phyloP scores from a whole-genome alignment of 352 stramenopile genomes.

The Phytophthora fragariaefolia region DNA sequence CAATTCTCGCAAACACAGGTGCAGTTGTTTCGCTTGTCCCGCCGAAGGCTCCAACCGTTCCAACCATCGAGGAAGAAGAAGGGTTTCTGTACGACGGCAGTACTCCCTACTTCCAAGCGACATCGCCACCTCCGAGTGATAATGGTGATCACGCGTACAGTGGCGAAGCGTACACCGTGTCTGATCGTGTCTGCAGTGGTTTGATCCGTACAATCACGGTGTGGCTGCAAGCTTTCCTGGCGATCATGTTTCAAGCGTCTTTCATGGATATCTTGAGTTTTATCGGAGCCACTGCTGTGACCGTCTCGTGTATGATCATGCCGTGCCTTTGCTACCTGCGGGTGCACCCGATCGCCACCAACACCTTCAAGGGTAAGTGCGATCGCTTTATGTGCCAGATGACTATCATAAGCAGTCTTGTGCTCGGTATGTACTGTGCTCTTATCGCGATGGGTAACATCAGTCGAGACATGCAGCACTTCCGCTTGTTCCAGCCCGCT shows the following conservation, averaged over 20 bases:
- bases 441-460: constrained; percentile 60
- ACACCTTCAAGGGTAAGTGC: constrained; percentile 54
- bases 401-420: constrained; percentile 56
- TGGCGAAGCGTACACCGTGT: constrained; percentile 40
- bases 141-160: constrained; percentile 2
- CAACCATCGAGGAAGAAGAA: constrained; percentile 55
- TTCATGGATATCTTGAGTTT: constrained; percentile 74
- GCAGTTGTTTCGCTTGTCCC: constrained; percentile 6
- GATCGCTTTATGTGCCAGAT: constrained; percentile 59
- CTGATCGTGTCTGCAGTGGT: constrained; percentile 55
- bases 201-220: constrained; percentile 60
- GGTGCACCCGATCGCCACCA: constrained; percentile 59
- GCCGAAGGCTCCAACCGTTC: constrained; percentile 30
- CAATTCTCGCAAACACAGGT: constrained; percentile 42
- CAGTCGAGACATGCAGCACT: constrained; percentile 52
- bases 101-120: constrained; percentile 45
- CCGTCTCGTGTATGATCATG: constrained; percentile 81
- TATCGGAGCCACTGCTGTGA: constrained; percentile 69
- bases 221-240: constrained; percentile 55
- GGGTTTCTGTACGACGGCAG: constrained; percentile 56
- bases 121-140: constrained; percentile 37
- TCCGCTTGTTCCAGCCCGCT: constrained; percentile 51
- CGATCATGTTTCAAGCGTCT: constrained; percentile 75
- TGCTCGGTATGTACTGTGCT: constrained; percentile 67
- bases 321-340: constrained; percentile 78